These are phyloP conservation scores for Helotiales sp. DNA, from an alignment of 2,329 filamentous ascomycete genomes.

Conservation along the genomic window DNA sequence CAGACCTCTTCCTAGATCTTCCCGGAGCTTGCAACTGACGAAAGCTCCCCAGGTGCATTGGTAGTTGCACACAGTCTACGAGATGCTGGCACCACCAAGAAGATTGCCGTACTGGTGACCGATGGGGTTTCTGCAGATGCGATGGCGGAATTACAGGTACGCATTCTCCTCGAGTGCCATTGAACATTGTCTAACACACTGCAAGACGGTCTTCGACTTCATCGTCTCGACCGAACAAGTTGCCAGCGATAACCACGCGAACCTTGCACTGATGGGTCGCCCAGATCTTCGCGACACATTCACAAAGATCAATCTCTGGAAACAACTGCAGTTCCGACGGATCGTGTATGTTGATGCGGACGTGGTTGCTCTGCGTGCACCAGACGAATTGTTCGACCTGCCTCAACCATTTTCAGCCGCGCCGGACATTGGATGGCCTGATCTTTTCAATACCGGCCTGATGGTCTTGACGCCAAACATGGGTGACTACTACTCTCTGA, in stretches of 20 bases:
- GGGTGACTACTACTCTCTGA: constrained; percentile 83
- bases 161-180: constrained; percentile 19
- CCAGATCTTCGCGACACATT: constrained; percentile 89
- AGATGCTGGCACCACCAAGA: constrained; percentile 84
- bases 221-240: constrained; percentile 82
- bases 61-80: constrained; percentile 92
- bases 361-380: constrained; percentile 83
- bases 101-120: constrained; percentile 81
- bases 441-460: constrained; percentile 96
- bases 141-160: constrained; percentile 75
- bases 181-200: constrained; percentile 13
- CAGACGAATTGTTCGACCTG: constrained; percentile 85
- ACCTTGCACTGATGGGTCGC: constrained; percentile 89
- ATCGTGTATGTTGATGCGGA: constrained; percentile 96
- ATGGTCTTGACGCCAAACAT: constrained; percentile 88
- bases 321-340: constrained; percentile 82
- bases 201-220: constrained; percentile 82
- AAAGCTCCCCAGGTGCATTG: constrained; percentile 67
- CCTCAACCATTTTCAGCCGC: constrained; percentile 65
- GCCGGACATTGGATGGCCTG: constrained; percentile 96
- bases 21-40: constrained; percentile 15
- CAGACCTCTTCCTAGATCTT: constrained; percentile 15
- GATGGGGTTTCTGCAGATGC: constrained; percentile 76
- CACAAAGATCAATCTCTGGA: constrained; percentile 96
- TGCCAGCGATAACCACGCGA: constrained; percentile 73